Evolutionary conservation across 2,329 filamentous ascomycete species (phyloP), one percentile per base, ranked within the genome.

Genomic region (Hypoxylon sp.): DNA sequence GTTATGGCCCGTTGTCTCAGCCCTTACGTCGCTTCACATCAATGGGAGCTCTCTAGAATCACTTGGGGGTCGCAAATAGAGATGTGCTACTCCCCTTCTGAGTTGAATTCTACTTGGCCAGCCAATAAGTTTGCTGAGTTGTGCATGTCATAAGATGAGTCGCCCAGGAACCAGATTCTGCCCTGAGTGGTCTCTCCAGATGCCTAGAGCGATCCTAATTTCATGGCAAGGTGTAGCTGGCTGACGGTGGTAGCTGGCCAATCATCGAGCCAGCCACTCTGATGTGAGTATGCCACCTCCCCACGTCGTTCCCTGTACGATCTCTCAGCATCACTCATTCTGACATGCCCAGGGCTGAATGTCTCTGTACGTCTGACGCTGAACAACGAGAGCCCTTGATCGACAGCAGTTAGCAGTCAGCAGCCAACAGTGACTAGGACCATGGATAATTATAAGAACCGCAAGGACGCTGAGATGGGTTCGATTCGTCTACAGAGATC

Each of bases 281-380:
- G 33, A 13, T 61, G 37, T 17, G 13, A 61, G n/a, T n/a, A 7
- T 59, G 17, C 33, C 33, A 42, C 42, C 42, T 63, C 60, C 27
- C 50, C 64, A 64, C 60, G 56, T 64, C 40, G 56, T 57, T 30
- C 60, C 64, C 54, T 60, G 53, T 44, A 20, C 17, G 25, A 37
- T 6, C 20, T 42, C 50, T 10, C 44, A 35, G 60, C 49, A 53
- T 30, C 50, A 56, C 46, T 63, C 22, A 20, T 54, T 7, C 31
- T 61, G 35, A 55, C 14, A 35, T 8, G 22, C 13, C 30, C 14
- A 58, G 33, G 49, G 42, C 37, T 59, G 61, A 51, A 20, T 53
- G 20, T 44, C 54, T 61, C 37, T 59, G 61, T 51, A 20, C 50
- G 13, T 44, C 54, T 61, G 35, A 51, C 33, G 20, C 53, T 17